These are phyloP conservation scores for Kandelia obovata DNA, from an alignment of 345 rosid species.

Conservation along the genomic window DNA sequence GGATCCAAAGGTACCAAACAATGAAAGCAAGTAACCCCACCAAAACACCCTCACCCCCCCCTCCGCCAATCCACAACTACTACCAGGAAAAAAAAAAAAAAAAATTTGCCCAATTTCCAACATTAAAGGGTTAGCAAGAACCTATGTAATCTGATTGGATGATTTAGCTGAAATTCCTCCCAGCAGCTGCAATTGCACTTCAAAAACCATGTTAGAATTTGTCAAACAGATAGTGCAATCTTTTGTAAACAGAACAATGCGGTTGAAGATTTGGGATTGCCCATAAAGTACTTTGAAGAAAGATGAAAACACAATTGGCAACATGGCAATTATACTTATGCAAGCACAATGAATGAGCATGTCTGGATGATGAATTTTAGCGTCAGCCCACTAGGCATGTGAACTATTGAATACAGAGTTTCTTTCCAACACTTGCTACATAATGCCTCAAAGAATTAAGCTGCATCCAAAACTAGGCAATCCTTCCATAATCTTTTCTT, in stretches of 20 bases:
- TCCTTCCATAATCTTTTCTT: slow-evolving; percentile 86
- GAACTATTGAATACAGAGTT: slow-evolving; percentile 51
- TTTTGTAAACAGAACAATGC: not conserved
- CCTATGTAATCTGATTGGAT: not conserved
- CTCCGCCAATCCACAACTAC: not conserved
- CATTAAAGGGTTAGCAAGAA: not conserved
- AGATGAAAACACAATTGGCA: slow-evolving; percentile 19
- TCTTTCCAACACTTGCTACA: slow-evolving; percentile 53
- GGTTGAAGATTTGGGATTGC: slow-evolving; percentile 8
- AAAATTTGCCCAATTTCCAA: not conserved
- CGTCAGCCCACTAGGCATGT: slow-evolving; percentile 60
- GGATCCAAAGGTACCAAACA: too few relatives aligned
- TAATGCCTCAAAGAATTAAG: slow-evolving; percentile 9
- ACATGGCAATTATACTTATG: slow-evolving; percentile 42
- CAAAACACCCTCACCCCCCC: too few relatives aligned
- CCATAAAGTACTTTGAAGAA: slow-evolving; percentile 18
- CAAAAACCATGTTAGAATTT: slow-evolving; percentile 9
- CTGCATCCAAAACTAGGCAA: slow-evolving; percentile 46
- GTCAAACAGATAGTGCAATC: slow-evolving; percentile 9
- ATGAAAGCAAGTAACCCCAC: too few relatives aligned
- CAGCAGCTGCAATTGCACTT: slow-evolving; percentile 20
- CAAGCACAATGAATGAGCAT: slow-evolving; percentile 48
- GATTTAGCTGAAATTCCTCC: slow-evolving; percentile 8
- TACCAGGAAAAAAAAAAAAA: not conserved
- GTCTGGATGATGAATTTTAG: slow-evolving; percentile 34